Evolutionary conservation across 345 rosid genomes (phyloP).

Genomic region (Kernera saxatilis): DNA sequence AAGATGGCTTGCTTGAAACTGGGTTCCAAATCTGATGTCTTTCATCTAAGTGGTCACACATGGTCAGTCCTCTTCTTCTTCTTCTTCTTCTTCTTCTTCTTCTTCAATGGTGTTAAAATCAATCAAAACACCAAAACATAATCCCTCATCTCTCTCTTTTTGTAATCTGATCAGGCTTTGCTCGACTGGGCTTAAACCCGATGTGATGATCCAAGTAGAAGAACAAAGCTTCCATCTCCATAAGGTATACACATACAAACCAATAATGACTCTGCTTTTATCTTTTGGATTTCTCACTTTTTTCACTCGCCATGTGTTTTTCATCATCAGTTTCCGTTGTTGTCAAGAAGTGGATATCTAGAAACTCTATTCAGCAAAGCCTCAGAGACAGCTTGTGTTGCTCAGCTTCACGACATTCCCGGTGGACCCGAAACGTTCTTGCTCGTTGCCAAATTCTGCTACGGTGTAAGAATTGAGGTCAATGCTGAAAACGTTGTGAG

Average conservation of each 20-base stretch:
- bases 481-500: slow-evolving; percentile 51
- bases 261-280: neutral
- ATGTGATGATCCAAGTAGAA: slow-evolving; percentile 62
- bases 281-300: neutral
- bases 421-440: slow-evolving; percentile 76
- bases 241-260: slow-evolving; percentile 43
- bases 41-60: slow-evolving; percentile 57
- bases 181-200: slow-evolving; percentile 76
- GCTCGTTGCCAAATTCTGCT: slow-evolving; percentile 78
- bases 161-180: slow-evolving; percentile 49
- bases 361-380: slow-evolving; percentile 46
- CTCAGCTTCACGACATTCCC: slow-evolving; percentile 69
- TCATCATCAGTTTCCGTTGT: slow-evolving; percentile 67
- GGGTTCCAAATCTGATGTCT: slow-evolving; percentile 85
- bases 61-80: slow-evolving; percentile 44
- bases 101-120: neutral
- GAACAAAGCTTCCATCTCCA: slow-evolving; percentile 77
- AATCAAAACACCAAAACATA: neutral
- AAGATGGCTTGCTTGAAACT: slow-evolving; percentile 80
- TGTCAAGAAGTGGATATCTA: slow-evolving; percentile 73
- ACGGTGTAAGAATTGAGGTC: slow-evolving; percentile 68
- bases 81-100: neutral
- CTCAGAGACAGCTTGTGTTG: slow-evolving; percentile 38
- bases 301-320: neutral
- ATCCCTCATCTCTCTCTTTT: neutral